Evolutionary conservation across 202 grass and related monocot species (phyloP).

Genomic region (Schoenoplectus triqueter): DNA sequence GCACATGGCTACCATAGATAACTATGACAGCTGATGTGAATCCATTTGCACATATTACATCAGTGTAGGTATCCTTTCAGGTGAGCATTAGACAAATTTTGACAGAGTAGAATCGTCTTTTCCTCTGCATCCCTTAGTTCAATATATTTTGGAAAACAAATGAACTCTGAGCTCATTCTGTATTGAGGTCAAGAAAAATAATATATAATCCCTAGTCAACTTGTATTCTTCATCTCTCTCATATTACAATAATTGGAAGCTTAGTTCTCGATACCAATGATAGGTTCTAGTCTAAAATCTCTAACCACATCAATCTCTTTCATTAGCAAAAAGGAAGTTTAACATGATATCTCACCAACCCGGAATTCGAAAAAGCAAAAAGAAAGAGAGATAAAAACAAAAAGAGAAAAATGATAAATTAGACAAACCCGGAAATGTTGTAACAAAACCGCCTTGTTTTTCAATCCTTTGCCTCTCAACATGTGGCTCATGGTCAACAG

Average conservation of each 20-base stretch:
- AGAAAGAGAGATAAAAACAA: neutral
- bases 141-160: neutral
- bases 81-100: neutral
- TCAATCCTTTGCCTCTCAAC: slow-evolving; percentile 88
- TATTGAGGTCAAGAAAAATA: neutral
- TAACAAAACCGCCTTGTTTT: slow-evolving; percentile 92
- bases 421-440: slow-evolving; percentile 90
- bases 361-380: neutral
- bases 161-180: neutral
- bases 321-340: neutral
- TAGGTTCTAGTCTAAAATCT: slow-evolving; percentile 13
- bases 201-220: neutral
- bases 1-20: no score
- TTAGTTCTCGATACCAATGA: neutral
- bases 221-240: neutral
- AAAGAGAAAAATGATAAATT: neutral
- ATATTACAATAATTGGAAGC: neutral
- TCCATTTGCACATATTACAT: neutral
- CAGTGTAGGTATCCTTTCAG: neutral
- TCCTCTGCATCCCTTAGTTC: neutral
- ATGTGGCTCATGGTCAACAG: slow-evolving; percentile 92
- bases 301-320: slow-evolving; percentile 22
- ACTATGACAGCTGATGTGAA: neutral
- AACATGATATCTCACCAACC: slow-evolving; percentile 22
- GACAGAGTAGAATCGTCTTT: neutral